Conservation (phyloP, 2,329 filamentous ascomycete genomes). For the Calonectria pauciramosa region DNA sequence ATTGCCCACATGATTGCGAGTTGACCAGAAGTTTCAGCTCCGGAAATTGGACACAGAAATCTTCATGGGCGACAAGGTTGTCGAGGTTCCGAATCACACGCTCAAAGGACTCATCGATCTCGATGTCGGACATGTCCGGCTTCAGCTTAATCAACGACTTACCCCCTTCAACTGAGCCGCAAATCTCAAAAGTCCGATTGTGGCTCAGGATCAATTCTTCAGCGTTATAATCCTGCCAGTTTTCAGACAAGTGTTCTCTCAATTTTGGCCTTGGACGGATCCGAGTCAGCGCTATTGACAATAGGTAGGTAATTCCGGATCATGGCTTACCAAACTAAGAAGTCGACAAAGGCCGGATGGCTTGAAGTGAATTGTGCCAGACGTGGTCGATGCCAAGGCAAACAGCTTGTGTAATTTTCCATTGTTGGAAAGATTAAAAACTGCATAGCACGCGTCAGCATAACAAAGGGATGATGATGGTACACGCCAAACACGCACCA, state of each 20-base stretch:
- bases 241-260: background rate
- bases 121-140: background rate
- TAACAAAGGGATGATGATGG: too few species aligned
- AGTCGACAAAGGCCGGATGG: background rate
- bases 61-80: background rate
- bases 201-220: background rate
- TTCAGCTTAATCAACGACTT: background rate
- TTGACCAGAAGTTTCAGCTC: background rate
- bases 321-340: background rate
- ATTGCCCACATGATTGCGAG: too few species aligned
- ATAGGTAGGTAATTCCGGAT: background rate
- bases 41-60: background rate
- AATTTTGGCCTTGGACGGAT: background rate
- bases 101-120: background rate
- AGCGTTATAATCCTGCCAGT: background rate
- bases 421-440: background rate
- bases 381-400: background rate
- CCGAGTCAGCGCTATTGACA: background rate
- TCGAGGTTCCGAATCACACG: background rate
- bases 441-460: background rate
- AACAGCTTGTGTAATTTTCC: background rate
- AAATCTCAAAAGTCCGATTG: background rate
- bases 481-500: background rate
- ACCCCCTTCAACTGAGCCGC: background rate
- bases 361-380: background rate